Evolutionary conservation across 331 rosid species (phyloP).

Genomic region (Phaseolus coccineus): DNA sequence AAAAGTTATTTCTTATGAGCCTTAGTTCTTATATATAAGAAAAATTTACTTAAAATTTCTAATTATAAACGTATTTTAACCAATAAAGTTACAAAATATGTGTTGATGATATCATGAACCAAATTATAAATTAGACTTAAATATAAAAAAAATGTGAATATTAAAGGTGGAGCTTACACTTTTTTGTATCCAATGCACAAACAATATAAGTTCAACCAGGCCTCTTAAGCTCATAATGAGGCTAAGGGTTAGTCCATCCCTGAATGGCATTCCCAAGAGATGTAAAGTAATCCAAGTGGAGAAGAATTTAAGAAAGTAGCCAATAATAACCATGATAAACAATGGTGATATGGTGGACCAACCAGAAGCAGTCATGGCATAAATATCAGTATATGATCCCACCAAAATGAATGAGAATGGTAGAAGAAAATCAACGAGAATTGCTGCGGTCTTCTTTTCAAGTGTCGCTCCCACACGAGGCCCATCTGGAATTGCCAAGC

Average conservation of each 20-base stretch:
- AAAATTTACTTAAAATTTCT: too few relatives aligned
- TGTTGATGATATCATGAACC: neutral
- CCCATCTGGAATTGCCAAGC: conserved; percentile 70
- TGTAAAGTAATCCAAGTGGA: conserved; percentile 46
- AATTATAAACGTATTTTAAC: too few relatives aligned
- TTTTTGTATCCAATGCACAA: conserved; percentile 62
- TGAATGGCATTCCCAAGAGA: conserved; percentile 55
- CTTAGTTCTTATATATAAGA: too few relatives aligned
- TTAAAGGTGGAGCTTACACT: conserved; percentile 45
- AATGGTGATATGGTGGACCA: conserved; percentile 62
- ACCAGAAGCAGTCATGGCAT: conserved; percentile 40
- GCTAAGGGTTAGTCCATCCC: conserved; percentile 65
- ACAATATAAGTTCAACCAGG: conserved; percentile 68
- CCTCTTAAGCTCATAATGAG: conserved; percentile 74
- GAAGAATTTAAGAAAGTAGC: conserved; percentile 55
- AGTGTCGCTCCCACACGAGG: conserved; percentile 71
- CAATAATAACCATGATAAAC: conserved; percentile 51
- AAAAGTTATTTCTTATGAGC: too few relatives aligned
- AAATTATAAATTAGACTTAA: neutral
- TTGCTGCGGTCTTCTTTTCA: conserved; percentile 51
- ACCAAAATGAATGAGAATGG: conserved; percentile 67
- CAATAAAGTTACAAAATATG: too few relatives aligned
- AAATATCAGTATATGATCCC: conserved; percentile 59
- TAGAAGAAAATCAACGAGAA: conserved; percentile 58
- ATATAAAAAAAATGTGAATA: neutral